Conservation (phyloP, 2,329 filamentous ascomycete species). For the Phoma sp. region DNA sequence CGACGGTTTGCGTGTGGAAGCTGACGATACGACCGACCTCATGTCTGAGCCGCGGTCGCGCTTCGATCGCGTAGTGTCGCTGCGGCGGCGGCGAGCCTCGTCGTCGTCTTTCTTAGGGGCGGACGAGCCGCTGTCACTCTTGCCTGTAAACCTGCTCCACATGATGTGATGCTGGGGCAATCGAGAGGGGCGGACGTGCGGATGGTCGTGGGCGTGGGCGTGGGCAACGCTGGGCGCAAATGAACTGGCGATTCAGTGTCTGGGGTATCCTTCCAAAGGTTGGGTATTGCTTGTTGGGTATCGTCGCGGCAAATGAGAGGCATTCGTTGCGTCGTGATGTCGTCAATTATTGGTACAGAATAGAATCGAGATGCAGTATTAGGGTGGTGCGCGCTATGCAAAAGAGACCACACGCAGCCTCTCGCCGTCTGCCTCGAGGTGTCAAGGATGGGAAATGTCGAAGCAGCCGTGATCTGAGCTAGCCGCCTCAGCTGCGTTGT, state of each 20-base stretch:
- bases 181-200: conserved; percentile 19
- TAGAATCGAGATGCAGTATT: neutral
- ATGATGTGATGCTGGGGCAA: conserved; percentile 38
- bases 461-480: conserved; percentile 7
- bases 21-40: conserved; percentile 46
- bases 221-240: conserved; percentile 30
- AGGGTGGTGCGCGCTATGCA: conserved; percentile 22
- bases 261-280: conserved; percentile 8
- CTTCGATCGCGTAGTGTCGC: conserved; percentile 39
- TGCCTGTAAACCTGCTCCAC: conserved; percentile 49
- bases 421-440: conserved; percentile 1
- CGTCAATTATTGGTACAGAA: conserved; percentile 29
- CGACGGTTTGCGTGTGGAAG: conserved; percentile 42
- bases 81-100: conserved; percentile 35
- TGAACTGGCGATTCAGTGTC: conserved; percentile 8
- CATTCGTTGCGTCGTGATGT: conserved; percentile 36
- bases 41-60: conserved; percentile 38
- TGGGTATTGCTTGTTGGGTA: conserved; percentile 31
- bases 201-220: conserved; percentile 31
- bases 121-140: conserved; percentile 43
- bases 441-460: neutral
- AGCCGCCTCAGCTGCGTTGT: conserved; percentile 18
- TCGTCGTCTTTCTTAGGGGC: conserved; percentile 33
- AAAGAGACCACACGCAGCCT: conserved; percentile 10
- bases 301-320: conserved; percentile 31